Conservation (phyloP, 1,284 basidiomycete species). For the Mycocalia duriaeana region DNA sequence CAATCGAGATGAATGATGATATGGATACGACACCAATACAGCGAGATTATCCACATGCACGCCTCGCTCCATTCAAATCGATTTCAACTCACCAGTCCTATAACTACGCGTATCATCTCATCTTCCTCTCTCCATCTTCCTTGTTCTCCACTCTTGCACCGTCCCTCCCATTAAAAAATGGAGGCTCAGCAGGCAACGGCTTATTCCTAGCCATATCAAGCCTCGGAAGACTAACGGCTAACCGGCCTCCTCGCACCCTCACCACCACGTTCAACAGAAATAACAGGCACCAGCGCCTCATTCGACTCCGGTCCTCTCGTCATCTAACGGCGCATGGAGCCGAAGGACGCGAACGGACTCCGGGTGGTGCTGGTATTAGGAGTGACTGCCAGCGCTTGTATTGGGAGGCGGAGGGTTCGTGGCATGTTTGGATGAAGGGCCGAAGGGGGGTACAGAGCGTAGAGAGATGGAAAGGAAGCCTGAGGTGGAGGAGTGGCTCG, state of each 20-base stretch:
- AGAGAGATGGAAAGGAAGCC: conserved; percentile 21
- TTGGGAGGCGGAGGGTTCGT: conserved; percentile 19
- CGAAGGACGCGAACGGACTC: conserved; percentile 43
- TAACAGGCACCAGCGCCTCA: conserved; percentile 26
- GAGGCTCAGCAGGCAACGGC: conserved; percentile 16
- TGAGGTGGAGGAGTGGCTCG: background rate
- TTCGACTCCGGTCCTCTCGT: conserved; percentile 30
- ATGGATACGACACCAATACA: background rate
- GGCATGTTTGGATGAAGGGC: conserved; percentile 40
- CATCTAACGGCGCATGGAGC: conserved; percentile 48
- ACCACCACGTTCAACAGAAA: conserved; percentile 27
- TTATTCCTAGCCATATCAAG: no score
- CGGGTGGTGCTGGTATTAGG: conserved; percentile 10
- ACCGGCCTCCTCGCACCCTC: conserved; percentile 26
- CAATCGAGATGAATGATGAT: background rate
- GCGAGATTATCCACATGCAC: no score
- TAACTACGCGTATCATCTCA: background rate
- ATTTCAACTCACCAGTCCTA: no score
- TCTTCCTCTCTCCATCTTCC: background rate
- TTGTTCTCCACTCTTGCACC: background rate
- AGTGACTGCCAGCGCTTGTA: conserved; percentile 4
- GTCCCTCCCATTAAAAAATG: background rate
- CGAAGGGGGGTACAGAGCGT: conserved; percentile 62
- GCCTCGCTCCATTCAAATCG: no score
- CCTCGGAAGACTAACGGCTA: conserved; percentile 28